Percentiles rank a stretch among this genome's conserved stretches.
Conservation (phyloP, 257 asterid genomes). For the Gentiana dahurica region DNA sequence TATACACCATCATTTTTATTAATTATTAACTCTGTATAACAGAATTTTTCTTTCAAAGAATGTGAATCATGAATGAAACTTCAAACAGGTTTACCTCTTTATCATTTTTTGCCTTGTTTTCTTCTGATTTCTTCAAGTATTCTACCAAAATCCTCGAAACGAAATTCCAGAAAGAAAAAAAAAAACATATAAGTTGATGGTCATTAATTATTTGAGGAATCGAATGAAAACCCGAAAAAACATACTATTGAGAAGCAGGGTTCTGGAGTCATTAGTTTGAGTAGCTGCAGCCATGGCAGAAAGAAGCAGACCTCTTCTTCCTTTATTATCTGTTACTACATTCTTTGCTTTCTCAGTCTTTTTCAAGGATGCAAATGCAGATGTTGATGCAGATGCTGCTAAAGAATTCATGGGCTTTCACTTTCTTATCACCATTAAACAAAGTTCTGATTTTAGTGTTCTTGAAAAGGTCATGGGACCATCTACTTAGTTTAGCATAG, state of each 20-base stretch:
- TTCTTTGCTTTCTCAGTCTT: constrained; percentile 12
- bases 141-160: constrained; percentile 21
- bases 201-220: neutral
- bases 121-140: constrained; percentile 75
- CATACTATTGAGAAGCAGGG: constrained; percentile 66
- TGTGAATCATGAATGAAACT: too few relatives aligned
- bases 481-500: too few relatives aligned
- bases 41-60: too few relatives aligned
- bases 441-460: too few relatives aligned
- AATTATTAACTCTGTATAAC: too few relatives aligned
- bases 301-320: constrained; percentile 51
- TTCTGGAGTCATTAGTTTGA: constrained; percentile 39
- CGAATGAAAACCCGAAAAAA: neutral
- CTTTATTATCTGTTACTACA: constrained; percentile 7
- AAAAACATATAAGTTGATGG: neutral
- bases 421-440: too few relatives aligned
- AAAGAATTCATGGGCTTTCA: too few relatives aligned
- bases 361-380: constrained; percentile 6
- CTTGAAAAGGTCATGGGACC: too few relatives aligned
- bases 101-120: constrained; percentile 72
- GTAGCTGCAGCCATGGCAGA: constrained; percentile 28
- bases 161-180: neutral
- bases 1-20: too few relatives aligned
- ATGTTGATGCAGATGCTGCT: too few relatives aligned
- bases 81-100: constrained; percentile 50